These are phyloP conservation scores for Talaromyces ruber DNA, from an alignment of 495 filamentous ascomycete genomes.

Conservation along the genomic window DNA sequence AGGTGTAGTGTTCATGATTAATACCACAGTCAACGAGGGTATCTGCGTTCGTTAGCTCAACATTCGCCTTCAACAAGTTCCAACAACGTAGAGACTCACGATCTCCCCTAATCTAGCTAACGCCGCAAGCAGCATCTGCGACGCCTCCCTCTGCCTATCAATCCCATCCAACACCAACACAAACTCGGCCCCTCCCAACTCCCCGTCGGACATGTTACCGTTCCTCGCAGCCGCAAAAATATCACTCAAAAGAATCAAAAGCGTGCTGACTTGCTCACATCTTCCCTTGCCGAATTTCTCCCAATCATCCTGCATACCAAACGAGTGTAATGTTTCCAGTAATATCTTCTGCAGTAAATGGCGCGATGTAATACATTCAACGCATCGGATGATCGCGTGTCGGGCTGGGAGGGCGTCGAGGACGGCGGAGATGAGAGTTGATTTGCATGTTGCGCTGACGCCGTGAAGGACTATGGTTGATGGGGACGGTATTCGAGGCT, in stretches of 20 bases:
- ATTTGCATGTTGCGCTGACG: slow-evolving; percentile 89
- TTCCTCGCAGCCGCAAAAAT: slow-evolving; percentile 22
- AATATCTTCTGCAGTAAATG: slow-evolving; percentile 66
- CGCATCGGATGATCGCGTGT: slow-evolving; percentile 66
- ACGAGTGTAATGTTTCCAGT: slow-evolving; percentile 29
- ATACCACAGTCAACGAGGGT: slow-evolving; percentile 65
- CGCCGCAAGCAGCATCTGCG: slow-evolving; percentile 73
- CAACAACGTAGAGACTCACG: slow-evolving; percentile 35
- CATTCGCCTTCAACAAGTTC: neutral
- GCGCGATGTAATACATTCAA: slow-evolving; percentile 82
- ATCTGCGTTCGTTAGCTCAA: slow-evolving; percentile 45
- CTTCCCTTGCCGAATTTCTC: slow-evolving; percentile 39
- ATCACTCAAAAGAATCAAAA: slow-evolving; percentile 61
- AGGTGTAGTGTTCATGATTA: slow-evolving; percentile 64
- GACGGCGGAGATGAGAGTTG: slow-evolving; percentile 53
- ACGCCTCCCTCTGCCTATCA: slow-evolving; percentile 74
- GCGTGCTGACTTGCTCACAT: slow-evolving; percentile 69
- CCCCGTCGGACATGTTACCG: slow-evolving; percentile 10
- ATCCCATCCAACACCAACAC: slow-evolving; percentile 88
- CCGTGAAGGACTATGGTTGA: slow-evolving; percentile 71
- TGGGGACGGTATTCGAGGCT: slow-evolving; percentile 36
- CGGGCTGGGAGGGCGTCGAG: slow-evolving; percentile 45
- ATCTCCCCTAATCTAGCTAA: slow-evolving; percentile 70
- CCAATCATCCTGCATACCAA: slow-evolving; percentile 31
- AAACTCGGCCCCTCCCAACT: slow-evolving; percentile 45